Base-by-base conservation (phyloP, 2,329 filamentous ascomycete genomes). In the Corinectria fuckeliana region DNA sequence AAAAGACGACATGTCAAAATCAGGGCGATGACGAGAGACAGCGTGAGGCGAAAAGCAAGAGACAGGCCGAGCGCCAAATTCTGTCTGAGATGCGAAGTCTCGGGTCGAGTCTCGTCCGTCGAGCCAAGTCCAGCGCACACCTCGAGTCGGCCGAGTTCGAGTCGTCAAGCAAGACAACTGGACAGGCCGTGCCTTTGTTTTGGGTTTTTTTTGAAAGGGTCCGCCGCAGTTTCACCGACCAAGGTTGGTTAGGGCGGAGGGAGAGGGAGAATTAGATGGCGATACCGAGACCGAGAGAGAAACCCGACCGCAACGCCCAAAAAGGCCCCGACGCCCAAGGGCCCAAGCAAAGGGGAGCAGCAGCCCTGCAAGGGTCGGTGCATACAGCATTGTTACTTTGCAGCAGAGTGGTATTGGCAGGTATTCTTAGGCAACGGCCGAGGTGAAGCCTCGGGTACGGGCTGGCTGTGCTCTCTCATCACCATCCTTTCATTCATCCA, bases 1-100 rank as follows among this genome's bases (percentile, higher is more conserved):
- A 26, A 32, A 36, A 58, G 25, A 18, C 50, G 56, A 58, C 50
- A 53, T 28, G 56, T 58, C 56, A 58, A 53, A 42, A 50, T 44
- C 56, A 58, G 56, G 56, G 50, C 45, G 50, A 26, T 28, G 26
- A 18, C 41, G 13, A 23, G 14, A 42, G 6, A 49, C 18, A 38
- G 20, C 34, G 48, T n/a, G 51, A 58, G 38, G 30, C 14, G n/a
- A n/a, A 20, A 48, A 39, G 32, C 21, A 53, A 21, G 13, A 52
- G 51, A 16, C 14, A 36, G 16, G 25, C 18, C 13, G 18, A 30
- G 25, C 8, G 32, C 32, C 32, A 36, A 36, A n/a, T n/a, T n/a
- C n/a, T n/a, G 32, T 18, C 32, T 36, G 32, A 36, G 32, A n/a
- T 36, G 32, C 6, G 32, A n/a, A 36, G 32, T 36, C 32, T 36